phyloP scores from a whole-genome alignment of 352 stramenopile species.

The Albugo laibachii region DNA sequence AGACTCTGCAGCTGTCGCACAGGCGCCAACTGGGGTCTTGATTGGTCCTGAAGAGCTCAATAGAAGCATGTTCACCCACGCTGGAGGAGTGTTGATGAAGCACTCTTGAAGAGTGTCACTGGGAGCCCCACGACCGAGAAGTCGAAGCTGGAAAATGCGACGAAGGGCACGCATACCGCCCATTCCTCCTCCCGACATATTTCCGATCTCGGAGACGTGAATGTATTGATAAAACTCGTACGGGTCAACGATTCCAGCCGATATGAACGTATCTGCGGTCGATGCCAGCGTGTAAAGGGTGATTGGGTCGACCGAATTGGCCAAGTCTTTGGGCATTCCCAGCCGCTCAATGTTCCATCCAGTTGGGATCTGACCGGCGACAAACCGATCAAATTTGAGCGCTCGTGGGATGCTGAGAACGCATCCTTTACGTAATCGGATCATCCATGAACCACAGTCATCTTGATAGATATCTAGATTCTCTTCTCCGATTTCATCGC shows the following conservation, averaged over 20 bases:
- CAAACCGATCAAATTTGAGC: slow-evolving; percentile 64
- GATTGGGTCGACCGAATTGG: slow-evolving; percentile 53
- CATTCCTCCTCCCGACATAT: slow-evolving; percentile 68
- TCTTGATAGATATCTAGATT: slow-evolving; percentile 66
- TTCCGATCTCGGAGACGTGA: slow-evolving; percentile 74
- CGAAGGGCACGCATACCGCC: slow-evolving; percentile 62
- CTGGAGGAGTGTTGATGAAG: slow-evolving; percentile 80
- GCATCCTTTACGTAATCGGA: slow-evolving; percentile 57
- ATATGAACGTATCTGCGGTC: slow-evolving; percentile 67
- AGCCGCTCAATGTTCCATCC: slow-evolving; percentile 70
- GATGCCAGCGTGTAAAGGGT: slow-evolving; percentile 57
- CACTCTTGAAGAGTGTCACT: slow-evolving; percentile 66
- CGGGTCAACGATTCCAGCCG: slow-evolving; percentile 61
- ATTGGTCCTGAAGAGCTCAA: slow-evolving; percentile 74
- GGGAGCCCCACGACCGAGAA: slow-evolving; percentile 44
- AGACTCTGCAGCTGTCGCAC: slow-evolving; percentile 69
- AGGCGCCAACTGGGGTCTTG: slow-evolving; percentile 75
- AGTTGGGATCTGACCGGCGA: slow-evolving; percentile 76
- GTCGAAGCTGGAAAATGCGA: slow-evolving; percentile 50
- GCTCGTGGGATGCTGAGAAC: slow-evolving; percentile 67
- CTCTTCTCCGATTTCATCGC: slow-evolving; percentile 54
- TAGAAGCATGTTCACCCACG: slow-evolving; percentile 82
- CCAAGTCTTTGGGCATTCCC: slow-evolving; percentile 64
- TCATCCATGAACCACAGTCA: slow-evolving; percentile 55
- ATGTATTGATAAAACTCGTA: slow-evolving; percentile 87